These are phyloP conservation scores for Lathyrus sativus DNA, from an alignment of 306 rosid species.

Conservation along the genomic window DNA sequence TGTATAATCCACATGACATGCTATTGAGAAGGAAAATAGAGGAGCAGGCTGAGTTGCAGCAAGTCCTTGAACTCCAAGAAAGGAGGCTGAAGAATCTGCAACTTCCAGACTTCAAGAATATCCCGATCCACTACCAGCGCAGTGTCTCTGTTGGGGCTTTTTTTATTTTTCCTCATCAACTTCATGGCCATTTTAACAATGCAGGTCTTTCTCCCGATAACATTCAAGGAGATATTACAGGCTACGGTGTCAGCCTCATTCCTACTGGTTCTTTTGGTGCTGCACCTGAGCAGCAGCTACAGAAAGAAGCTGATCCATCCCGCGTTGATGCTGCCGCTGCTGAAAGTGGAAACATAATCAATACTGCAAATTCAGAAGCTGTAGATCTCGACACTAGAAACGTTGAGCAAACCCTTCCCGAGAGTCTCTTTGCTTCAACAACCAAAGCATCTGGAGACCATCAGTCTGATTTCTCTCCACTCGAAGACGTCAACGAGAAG, in stretches of 20 bases:
- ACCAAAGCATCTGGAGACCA: conserved; percentile 57
- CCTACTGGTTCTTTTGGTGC: conserved; percentile 39
- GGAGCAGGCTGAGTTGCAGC: conserved; percentile 87
- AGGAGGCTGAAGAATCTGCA: conserved; percentile 81
- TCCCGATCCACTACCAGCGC: conserved; percentile 66
- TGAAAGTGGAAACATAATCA: conserved; percentile 37
- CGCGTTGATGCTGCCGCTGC: conserved; percentile 39
- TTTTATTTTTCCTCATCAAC: conserved; percentile 49
- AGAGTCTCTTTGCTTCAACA: conserved; percentile 80
- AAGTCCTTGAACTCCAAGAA: conserved; percentile 79
- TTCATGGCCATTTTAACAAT: conserved; percentile 48
- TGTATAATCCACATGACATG: too few relatives aligned
- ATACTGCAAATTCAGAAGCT: conserved; percentile 39
- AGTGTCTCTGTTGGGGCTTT: conserved; percentile 74
- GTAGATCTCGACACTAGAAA: conserved; percentile 52
- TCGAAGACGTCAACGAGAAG: too few relatives aligned
- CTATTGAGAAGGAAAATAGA: conserved; percentile 70
- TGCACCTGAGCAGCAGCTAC: conserved; percentile 46
- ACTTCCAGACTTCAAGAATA: conserved; percentile 78
- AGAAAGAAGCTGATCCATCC: conserved; percentile 48
- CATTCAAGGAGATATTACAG: conserved; percentile 59
- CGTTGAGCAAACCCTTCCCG: conserved; percentile 81
- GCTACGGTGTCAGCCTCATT: conserved; percentile 43
- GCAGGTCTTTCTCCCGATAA: too few relatives aligned
- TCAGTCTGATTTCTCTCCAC: conserved; percentile 47